Conservation (phyloP, 2,329 filamentous ascomycete species). For the Balansia obtecta region DNA sequence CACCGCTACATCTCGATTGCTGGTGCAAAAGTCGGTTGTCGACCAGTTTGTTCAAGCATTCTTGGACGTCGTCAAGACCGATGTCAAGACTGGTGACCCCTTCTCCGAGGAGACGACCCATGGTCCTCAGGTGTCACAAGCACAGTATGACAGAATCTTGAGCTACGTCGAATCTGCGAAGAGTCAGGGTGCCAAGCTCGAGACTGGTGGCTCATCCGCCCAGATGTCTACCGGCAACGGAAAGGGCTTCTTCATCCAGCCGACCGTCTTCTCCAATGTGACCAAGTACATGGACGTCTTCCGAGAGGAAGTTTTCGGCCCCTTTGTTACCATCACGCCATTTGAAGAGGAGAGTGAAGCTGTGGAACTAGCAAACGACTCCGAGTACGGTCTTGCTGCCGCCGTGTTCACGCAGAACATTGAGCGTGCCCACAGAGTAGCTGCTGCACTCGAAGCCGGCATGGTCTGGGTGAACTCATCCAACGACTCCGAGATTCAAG, state of each 20-base stretch:
- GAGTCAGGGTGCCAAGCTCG: constrained; percentile 55
- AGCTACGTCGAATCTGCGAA: constrained; percentile 59
- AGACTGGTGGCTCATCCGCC: constrained; percentile 45
- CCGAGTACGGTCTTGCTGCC: constrained; percentile 47
- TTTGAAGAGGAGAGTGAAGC: constrained; percentile 32
- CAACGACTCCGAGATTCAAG: constrained; percentile 30
- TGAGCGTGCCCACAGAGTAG: constrained; percentile 32
- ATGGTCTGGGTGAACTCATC: constrained; percentile 41
- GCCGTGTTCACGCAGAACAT: constrained; percentile 51
- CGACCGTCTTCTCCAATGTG: constrained; percentile 32
- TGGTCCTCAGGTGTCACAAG: constrained; percentile 60
- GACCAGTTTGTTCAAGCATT: constrained; percentile 54
- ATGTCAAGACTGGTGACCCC: constrained; percentile 56
- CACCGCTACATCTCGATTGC: constrained; percentile 49
- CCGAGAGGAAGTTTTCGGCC: constrained; percentile 34
- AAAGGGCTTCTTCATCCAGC: constrained; percentile 34
- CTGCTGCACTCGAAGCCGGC: constrained; percentile 47
- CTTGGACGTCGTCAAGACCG: constrained; percentile 42
- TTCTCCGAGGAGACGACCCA: constrained; percentile 60
- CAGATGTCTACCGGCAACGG: constrained; percentile 19
- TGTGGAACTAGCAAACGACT: constrained; percentile 33
- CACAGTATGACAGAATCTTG: constrained; percentile 58
- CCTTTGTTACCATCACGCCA: constrained; percentile 27
- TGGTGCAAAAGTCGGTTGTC: constrained; percentile 48
- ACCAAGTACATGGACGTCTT: constrained; percentile 30